Evolutionary conservation across 495 filamentous ascomycete species (phyloP), one percentile per base, ranked within the genome.

Genomic region (Cetradonia linearis): DNA sequence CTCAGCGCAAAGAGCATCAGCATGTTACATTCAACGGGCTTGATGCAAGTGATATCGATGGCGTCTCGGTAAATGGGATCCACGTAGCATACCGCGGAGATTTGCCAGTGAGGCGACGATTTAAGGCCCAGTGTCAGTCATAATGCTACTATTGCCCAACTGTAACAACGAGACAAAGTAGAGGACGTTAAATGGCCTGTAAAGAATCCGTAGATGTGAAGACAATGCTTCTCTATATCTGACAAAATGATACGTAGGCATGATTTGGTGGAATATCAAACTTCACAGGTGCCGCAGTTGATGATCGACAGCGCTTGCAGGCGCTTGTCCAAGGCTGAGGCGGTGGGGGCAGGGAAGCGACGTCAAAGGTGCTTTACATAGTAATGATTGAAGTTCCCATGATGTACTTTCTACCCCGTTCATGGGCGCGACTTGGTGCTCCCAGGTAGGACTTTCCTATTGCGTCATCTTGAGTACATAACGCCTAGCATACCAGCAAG

Each of bases 271-370:
- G 2, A 54, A 36, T 54, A 54, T 54, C 50, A 28, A 54, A 36
- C 30, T 54, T 34, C 50, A 46, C 42, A 54, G 50, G 50, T 54
- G 50, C 50, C 50, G 50, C 50, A 54, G 20, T 36, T 33, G 50
- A 36, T 54, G 50, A 54, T 54, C 50, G 50, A 54, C 50, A 54
- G 50, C 50, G 50, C 50, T 54, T 54, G 50, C 50, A 31, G 50
- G 50, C 50, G 50, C 50, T 54, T 54, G 27, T 54, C 28, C 50
- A 54, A 34, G 50, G 50, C 50, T 23, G 16, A 54, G 50, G 18
- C 50, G 18, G 30, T 31, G 30, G 50, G 50, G 42, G 48, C 7
- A 3, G 18, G 30, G 30, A 52, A 31, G 48, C 48, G 48, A 18
- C 16, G 25, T 46, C n/a, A 10, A 25, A 46, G 42, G 20, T 46